Base-by-base conservation (phyloP, 345 rosid species). In the Psidium guajava region DNA sequence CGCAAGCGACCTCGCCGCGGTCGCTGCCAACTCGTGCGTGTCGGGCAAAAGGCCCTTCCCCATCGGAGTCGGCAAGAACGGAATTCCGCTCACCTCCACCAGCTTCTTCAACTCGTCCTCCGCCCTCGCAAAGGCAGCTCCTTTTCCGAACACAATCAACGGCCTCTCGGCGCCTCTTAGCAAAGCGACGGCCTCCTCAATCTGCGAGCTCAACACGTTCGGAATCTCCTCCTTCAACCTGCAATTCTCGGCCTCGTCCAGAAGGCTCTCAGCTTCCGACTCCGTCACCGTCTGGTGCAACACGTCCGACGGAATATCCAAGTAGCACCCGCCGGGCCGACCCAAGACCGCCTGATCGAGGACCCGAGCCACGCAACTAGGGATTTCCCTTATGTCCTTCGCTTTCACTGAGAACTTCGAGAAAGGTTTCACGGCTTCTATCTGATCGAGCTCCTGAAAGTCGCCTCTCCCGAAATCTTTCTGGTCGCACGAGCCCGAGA, bases 41-140 rank as follows among this genome's bases (percentile, higher is more conserved):
- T 97, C 99, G 15, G 97, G 93, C 89, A 97, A 88, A 91, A 97
- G 84, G n/a, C 99, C 99, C 91, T 97, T 97, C 49, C 99, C 99
- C 99, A 96, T 96, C 3, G 99, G 99, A 36, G 99, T 96, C 2
- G 99, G 99, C 87, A 96, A 87, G 87, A 97, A 97, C 0, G 99
- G 99, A 58, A 96, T 93, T 57, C 98, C 96, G 3, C 98, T 95
- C 21, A 85, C 87, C 73, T 95, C 97, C 54, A 97, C 94, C 10
- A 96, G 87, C 90, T 90, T 90, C 94, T 87, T 95, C 86, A 97
- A 54, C 85, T 95, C 97, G 64, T 87, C 89, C 90, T 97, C 99
- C 1, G 98, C 98, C 83, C 93, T 83, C 2, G 97, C 94, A 89
- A 91, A 93, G 42, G 99, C 98, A 2, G 99, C 99, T 2, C 98